These are phyloP conservation scores for Apiotrichum laibachii DNA, from an alignment of 1,284 basidiomycete genomes.

Conservation along the genomic window DNA sequence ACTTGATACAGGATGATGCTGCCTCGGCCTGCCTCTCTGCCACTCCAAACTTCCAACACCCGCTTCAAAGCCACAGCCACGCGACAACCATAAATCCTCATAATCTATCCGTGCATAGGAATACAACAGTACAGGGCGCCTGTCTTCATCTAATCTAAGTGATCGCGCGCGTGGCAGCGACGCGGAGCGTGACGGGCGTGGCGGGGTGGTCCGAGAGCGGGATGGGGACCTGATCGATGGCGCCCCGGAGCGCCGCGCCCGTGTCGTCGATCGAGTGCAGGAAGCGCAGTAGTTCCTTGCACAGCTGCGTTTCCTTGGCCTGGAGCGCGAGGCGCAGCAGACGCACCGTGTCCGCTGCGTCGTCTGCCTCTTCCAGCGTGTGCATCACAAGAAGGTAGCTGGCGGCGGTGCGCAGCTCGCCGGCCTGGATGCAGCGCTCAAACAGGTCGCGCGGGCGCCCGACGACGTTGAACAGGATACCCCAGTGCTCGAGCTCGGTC, in stretches of 20 bases:
- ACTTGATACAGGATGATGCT: too few species aligned
- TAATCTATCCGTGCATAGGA: too few species aligned
- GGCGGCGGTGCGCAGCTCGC: slow-evolving; percentile 80
- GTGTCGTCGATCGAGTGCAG: slow-evolving; percentile 84
- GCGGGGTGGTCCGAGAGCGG: neutral
- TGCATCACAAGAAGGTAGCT: slow-evolving; percentile 92
- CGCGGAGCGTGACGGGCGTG: neutral
- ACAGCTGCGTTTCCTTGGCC: slow-evolving; percentile 57
- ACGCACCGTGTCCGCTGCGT: slow-evolving; percentile 73
- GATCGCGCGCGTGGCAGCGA: neutral
- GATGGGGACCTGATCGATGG: slow-evolving; percentile 46
- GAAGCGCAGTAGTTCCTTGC: slow-evolving; percentile 85
- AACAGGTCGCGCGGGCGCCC: slow-evolving; percentile 88
- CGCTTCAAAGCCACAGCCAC: too few species aligned
- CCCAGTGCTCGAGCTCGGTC: slow-evolving; percentile 92
- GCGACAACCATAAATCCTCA: too few species aligned
- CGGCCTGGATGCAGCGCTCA: slow-evolving; percentile 77
- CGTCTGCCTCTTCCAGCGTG: slow-evolving; percentile 83
- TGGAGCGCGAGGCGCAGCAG: slow-evolving; percentile 71
- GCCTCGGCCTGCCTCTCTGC: too few species aligned
- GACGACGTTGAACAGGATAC: slow-evolving; percentile 79
- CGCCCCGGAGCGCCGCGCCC: slow-evolving; percentile 62
- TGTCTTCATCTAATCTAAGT: too few species aligned
- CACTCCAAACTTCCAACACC: too few species aligned
- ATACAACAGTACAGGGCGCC: too few species aligned